Conservation (phyloP, 768 basidiomycete species). For the Collybiopsis confluens region DNA sequence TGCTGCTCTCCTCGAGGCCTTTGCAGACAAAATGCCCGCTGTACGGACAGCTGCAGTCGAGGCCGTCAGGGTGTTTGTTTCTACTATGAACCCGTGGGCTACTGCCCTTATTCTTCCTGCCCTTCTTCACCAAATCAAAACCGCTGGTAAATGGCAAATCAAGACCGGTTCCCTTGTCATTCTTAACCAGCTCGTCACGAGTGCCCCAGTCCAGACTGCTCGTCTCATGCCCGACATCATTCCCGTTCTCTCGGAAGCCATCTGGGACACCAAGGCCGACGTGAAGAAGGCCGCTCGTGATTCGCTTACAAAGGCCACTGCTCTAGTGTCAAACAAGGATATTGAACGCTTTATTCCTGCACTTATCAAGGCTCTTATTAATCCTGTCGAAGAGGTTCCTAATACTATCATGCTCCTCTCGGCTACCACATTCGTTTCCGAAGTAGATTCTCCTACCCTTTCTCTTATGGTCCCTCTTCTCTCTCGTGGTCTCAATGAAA, state of each 20-base stretch:
- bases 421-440: constrained; percentile 98
- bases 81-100: constrained; percentile 87
- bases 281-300: constrained; percentile 98
- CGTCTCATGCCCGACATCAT: constrained; percentile 93
- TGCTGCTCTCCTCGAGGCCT: constrained; percentile 80
- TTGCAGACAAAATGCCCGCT: constrained; percentile 92
- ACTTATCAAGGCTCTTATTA: constrained; percentile 95
- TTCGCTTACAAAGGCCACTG: constrained; percentile 90
- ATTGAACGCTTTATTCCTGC: constrained; percentile 96
- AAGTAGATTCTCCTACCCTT: constrained; percentile 95
- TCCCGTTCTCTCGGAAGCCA: constrained; percentile 89
- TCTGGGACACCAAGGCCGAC: constrained; percentile 98
- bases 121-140: constrained; percentile 90
- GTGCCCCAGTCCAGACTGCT: constrained; percentile 78
- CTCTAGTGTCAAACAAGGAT: constrained; percentile 97
- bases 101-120: constrained; percentile 76
- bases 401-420: constrained; percentile 93
- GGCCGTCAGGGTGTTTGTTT: constrained; percentile 72
- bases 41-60: constrained; percentile 82
- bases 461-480: constrained; percentile 97
- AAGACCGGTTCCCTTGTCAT: constrained; percentile 83
- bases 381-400: constrained; percentile 99
- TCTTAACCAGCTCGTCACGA: constrained; percentile 82
- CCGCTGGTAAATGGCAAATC: constrained; percentile 96
- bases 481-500: constrained; percentile 90